phyloP scores from a whole-genome alignment of 1,284 basidiomycete species.

The Coniferiporia weirii region DNA sequence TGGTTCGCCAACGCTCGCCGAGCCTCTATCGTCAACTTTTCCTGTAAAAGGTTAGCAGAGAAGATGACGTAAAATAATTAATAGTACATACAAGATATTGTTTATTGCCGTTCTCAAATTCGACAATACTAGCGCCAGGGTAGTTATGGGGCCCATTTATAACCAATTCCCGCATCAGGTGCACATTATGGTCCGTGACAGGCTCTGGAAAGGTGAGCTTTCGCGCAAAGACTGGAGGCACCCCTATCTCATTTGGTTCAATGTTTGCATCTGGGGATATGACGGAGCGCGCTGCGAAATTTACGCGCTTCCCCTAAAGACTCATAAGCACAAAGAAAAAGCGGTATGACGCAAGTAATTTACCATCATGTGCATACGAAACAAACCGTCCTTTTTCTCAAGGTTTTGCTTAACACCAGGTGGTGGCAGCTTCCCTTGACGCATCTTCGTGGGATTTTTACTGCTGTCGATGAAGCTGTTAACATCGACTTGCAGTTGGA shows the following conservation, averaged over 20 bases:
- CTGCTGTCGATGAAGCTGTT: constrained; percentile 97
- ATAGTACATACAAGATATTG: constrained; percentile 62
- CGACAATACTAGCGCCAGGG: constrained; percentile 92
- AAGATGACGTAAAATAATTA: constrained; percentile 1
- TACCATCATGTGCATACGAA: constrained; percentile 99
- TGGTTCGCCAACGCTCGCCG: constrained; percentile 97
- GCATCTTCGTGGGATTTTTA: constrained; percentile 85
- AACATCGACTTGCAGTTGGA: constrained; percentile 92
- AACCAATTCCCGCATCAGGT: constrained; percentile 85
- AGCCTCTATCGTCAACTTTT: constrained; percentile 82
- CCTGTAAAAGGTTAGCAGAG: constrained; percentile 40
- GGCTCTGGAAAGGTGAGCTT: constrained; percentile 98
- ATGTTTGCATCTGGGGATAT: constrained; percentile 99
- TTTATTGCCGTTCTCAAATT: constrained; percentile 90
- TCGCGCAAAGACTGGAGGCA: constrained; percentile 95
- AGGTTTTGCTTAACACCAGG: constrained; percentile 94
- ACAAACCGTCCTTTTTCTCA: constrained; percentile 99
- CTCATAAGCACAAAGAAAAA: constrained; percentile 13
- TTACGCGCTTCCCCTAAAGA: constrained; percentile 93
- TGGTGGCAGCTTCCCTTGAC: constrained; percentile 90
- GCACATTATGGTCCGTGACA: constrained; percentile 89
- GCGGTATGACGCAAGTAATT: constrained; percentile 20
- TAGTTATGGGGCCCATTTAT: constrained; percentile 88
- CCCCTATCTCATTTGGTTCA: constrained; percentile 98
- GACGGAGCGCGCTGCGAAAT: constrained; percentile 98